Evolutionary conservation across 106 monocot genomes (phyloP).

Genomic region (Dioscorea alata): DNA sequence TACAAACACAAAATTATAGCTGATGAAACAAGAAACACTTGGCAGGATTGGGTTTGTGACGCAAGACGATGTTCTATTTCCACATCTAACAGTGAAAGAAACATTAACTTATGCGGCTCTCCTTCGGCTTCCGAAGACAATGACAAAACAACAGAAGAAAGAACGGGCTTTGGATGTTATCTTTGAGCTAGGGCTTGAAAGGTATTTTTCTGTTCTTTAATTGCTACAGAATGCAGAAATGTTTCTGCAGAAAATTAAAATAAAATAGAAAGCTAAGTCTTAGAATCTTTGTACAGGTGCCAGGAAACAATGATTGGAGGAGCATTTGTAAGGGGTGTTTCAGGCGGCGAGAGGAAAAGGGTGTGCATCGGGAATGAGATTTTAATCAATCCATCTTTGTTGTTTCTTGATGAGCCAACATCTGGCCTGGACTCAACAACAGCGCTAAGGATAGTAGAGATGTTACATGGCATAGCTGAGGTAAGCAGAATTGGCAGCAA

Average conservation of each 20-base stretch:
- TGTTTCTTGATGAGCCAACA: constrained; percentile 84
- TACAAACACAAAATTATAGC: not conserved
- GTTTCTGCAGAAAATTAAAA: not conserved
- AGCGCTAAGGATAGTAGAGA: constrained; percentile 58
- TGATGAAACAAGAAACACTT: constrained; percentile 1
- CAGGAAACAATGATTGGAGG: constrained; percentile 87
- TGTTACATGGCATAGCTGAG: constrained; percentile 66
- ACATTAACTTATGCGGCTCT: constrained; percentile 84
- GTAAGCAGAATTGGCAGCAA: constrained; percentile 16
- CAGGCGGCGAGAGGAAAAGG: constrained; percentile 81
- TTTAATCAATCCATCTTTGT: constrained; percentile 66
- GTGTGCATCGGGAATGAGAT: constrained; percentile 89
- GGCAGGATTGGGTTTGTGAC: constrained; percentile 83
- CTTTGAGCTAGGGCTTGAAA: constrained; percentile 76
- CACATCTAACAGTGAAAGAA: constrained; percentile 77
- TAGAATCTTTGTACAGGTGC: constrained; percentile 38
- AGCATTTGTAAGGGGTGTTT: constrained; percentile 68
- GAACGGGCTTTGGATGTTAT: constrained; percentile 70
- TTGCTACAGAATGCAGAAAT: no score
- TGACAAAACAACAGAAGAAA: constrained; percentile 62
- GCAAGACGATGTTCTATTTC: constrained; percentile 78
- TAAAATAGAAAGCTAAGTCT: no score
- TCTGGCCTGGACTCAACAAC: constrained; percentile 90
- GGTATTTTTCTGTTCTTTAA: constrained; percentile 26
- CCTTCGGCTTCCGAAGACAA: constrained; percentile 65